Conservation (phyloP, 495 filamentous ascomycete genomes). For the Tirmania nivea region DNA sequence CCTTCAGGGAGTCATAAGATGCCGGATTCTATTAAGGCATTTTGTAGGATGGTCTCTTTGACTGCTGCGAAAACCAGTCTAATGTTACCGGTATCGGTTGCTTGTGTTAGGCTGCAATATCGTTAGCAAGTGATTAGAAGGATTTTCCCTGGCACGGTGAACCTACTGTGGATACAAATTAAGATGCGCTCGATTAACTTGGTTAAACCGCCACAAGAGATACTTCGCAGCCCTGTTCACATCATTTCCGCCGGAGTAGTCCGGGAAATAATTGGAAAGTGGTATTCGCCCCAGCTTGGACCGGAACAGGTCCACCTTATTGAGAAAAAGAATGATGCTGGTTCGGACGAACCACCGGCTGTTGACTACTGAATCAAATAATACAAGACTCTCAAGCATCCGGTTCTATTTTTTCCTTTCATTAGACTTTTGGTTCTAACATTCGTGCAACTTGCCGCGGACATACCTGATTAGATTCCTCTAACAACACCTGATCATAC, state of each 20-base stretch:
- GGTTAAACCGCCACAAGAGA: conserved; percentile 92
- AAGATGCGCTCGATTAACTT: conserved; percentile 88
- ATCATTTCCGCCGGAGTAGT: conserved; percentile 93
- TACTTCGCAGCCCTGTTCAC: conserved; percentile 97
- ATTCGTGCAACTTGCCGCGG: conserved; percentile 8
- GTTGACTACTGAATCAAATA: conserved; percentile 99
- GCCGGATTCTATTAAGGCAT: conserved; percentile 91
- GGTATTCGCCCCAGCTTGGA: conserved; percentile 77
- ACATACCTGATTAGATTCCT: conserved; percentile 85
- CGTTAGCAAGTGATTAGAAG: conserved; percentile 19
- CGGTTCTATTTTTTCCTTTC: conserved; percentile 44
- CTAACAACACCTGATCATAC: conserved; percentile 89
- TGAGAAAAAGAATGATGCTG: conserved; percentile 93
- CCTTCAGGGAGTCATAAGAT: conserved; percentile 43
- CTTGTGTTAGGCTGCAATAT: conserved; percentile 65
- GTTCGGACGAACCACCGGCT: conserved; percentile 98
- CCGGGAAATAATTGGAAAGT: conserved; percentile 82
- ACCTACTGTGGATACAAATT: conserved; percentile 94
- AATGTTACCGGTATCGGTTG: conserved; percentile 95
- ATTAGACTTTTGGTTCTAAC: background rate
- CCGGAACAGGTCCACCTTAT: conserved; percentile 97
- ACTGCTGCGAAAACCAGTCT: conserved; percentile 93
- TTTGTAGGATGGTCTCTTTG: conserved; percentile 96
- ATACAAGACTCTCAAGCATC: conserved; percentile 92
- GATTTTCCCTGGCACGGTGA: background rate